Evolutionary conservation across 345 rosid genomes (phyloP), one percentile per base, ranked within the genome.

Genomic region (Hirschfeldia incana): DNA sequence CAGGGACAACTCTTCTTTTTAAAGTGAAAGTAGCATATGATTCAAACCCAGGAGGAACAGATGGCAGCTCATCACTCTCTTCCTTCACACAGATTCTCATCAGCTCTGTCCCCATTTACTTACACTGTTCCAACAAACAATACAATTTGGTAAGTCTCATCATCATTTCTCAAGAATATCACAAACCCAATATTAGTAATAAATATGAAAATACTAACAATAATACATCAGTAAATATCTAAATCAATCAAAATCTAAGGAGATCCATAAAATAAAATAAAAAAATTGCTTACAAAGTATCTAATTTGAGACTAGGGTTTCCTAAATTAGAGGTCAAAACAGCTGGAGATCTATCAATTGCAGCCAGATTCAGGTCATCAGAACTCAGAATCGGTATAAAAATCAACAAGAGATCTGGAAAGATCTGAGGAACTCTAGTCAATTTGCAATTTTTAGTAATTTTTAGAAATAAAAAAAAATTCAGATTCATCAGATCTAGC

Each of bases 41-140:
- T 86, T 93, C 99, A 61, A 96, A 96, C 28, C 99, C 99, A 63
- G 98, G 99, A 12, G 99, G 99, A 73, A 90, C 89, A 71, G 93
- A 82, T 21, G 91, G 98, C 78, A 93, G 71, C 8, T 93, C 98
- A 30, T 92, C 98, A 66, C 83, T 93, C 65, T 96, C 97, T 80
- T 91, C 97, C 86, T 93, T 90, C 65, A 86, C 83, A 81, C 88
- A 82, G 69, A 89, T 85, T 84, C 98, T 89, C 89, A 89, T 82
- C 70, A 96, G 89, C 59, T 92, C 97, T 58, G 98, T 96, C 73
- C 92, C 98, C 98, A 96, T 96, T 96, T 66, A 74, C 30, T 76
- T 72, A 8, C 37, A 46, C 87, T 87, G 81, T 49, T 29, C 53
- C 37, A 65, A 53, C 68, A 70, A 60, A 57, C 27, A 69, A 74